Percentiles rank a stretch among this genome's conserved stretches.
Conservation (phyloP, 2,329 filamentous ascomycete genomes). For the Exophiala mesophila region DNA sequence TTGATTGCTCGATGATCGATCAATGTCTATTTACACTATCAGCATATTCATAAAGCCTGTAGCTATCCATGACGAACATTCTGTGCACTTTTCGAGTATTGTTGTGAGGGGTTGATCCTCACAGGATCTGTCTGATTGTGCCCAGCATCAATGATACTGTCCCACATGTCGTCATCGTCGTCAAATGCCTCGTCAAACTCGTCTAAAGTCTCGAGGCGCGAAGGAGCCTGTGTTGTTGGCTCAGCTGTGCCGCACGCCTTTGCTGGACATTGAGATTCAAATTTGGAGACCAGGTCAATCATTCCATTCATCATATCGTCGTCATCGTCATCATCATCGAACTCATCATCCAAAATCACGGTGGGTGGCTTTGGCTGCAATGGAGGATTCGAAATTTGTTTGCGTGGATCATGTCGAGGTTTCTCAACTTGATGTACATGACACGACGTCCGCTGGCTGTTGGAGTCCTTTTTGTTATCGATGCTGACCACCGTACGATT, state of each 20-base stretch:
- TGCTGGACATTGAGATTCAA: slow-evolving; percentile 19
- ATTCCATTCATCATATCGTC: slow-evolving; percentile 30
- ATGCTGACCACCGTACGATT: not conserved
- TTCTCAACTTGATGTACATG: not conserved
- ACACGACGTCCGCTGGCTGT: not conserved
- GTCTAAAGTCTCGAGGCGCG: slow-evolving; percentile 18
- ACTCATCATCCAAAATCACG: not conserved
- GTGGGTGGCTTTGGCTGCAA: too few species aligned
- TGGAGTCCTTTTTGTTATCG: not conserved
- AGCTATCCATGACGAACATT: slow-evolving; percentile 31
- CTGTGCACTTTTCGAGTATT: not conserved
- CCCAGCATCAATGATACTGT: slow-evolving; percentile 53
- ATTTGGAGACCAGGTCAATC: slow-evolving; percentile 24
- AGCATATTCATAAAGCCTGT: slow-evolving; percentile 50
- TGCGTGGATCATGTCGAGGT: not conserved
- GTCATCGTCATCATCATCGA: slow-evolving; percentile 27
- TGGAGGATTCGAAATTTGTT: not conserved
- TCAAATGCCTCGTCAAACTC: slow-evolving; percentile 57
- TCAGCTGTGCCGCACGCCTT: not conserved
- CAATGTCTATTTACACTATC: slow-evolving; percentile 62
- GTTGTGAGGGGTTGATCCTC: slow-evolving; percentile 51
- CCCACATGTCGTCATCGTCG: slow-evolving; percentile 69
- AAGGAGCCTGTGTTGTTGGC: not conserved
- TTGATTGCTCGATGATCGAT: slow-evolving; percentile 67
- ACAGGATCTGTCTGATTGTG: slow-evolving; percentile 54